Evolutionary conservation across 163 green algal genomes (phyloP).

Genomic region (Scenedesmus sp.): DNA sequence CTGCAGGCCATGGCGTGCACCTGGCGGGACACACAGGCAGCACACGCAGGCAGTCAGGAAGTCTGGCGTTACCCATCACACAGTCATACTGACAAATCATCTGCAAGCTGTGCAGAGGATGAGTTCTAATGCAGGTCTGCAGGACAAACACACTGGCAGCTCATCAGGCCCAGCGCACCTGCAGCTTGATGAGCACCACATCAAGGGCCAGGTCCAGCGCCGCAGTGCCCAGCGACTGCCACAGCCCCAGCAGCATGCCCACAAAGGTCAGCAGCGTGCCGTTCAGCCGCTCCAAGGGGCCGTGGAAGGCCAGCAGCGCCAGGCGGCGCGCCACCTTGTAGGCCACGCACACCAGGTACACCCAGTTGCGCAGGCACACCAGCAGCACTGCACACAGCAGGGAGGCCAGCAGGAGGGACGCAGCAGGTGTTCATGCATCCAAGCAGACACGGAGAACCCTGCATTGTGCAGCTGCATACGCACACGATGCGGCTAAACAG

Average conservation of each 20-base stretch:
- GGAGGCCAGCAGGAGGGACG: not conserved
- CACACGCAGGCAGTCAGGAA: not conserved
- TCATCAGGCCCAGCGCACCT: not conserved
- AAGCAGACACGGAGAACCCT: not conserved
- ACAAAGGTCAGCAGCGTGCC: conserved; percentile 23
- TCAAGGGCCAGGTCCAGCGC: conserved; percentile 16
- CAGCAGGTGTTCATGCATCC: not conserved
- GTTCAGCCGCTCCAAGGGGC: not conserved
- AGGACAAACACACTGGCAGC: not conserved
- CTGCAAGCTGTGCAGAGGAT: not conserved
- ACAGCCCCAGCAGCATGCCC: conserved; percentile 31
- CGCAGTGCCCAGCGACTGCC: conserved; percentile 22
- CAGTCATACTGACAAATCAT: not conserved
- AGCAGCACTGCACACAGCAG: conserved; percentile 22
- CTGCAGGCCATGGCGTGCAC: not conserved
- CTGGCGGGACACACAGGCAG: not conserved
- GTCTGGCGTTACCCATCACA: not conserved
- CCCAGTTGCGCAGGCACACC: conserved; percentile 17
- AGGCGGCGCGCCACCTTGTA: conserved; percentile 30
- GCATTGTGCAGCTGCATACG: not conserved
- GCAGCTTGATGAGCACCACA: conserved; percentile 8
- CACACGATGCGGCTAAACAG: not conserved
- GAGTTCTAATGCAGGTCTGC: not conserved
- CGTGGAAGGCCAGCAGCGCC: conserved; percentile 16
- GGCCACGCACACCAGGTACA: conserved; percentile 24